Evolutionary conservation across 352 stramenopile species (phyloP), one percentile per base, ranked within the genome.

Genomic region (Peronospora belbahrii): DNA sequence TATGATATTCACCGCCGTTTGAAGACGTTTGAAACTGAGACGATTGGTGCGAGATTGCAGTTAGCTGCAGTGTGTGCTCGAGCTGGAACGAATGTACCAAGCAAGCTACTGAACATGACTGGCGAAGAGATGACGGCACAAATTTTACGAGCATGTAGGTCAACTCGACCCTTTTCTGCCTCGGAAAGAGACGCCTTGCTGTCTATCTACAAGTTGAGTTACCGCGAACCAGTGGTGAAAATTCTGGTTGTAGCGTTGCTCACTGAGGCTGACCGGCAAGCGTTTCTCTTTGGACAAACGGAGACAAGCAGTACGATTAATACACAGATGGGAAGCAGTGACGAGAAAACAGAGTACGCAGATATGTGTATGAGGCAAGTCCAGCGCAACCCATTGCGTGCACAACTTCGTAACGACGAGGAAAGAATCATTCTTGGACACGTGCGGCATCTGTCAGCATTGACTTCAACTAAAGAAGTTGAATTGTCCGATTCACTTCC

Each of bases 41-140:
- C 33, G 14, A 39, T 39, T 17, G 15, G 33, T 22, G n/a, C 33
- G 3, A 39, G 33, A 39, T 15, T 39, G 4, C 33, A 23, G 17
- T 15, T 39, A 13, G 33, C 33, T 39, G 33, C 33, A 10, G 8
- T 39, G 0, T 39, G 33, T 22, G 33, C 7, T n/a, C 33, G 33
- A 23, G 33, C 33, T n/a, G 33, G 33, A 23, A 39, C 28, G 19
- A 41, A 33, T 32, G 24, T 78, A 9, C 62, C 67, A 7, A 61
- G 45, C 13, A 56, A 42, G 4, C 37, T 57, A 6, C 18, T 75
- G 8, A 34, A 50, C 5, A 77, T 84, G 72, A 78, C 69, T 5
- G 64, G 64, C 4, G 35, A 56, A 0, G 69, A 84, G 31, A 62
- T 62, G 10, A 57, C 67, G 2, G 19, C 83, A 11, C 50, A 74